Evolutionary conservation across 2,329 filamentous ascomycete genomes (phyloP).

Genomic region (Penicillium janthinellum): DNA sequence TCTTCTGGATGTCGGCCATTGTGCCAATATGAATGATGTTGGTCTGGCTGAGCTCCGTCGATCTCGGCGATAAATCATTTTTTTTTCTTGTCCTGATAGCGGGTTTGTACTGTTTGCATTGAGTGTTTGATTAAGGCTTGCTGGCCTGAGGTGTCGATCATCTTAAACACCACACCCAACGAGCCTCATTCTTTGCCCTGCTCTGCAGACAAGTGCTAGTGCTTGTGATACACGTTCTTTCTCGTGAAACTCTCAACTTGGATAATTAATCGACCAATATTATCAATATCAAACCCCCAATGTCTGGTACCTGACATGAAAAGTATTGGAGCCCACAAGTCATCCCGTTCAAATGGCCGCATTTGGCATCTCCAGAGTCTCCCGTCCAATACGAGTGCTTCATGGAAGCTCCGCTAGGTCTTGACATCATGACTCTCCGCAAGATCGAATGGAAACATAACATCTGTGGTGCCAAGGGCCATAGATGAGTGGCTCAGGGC

Average conservation of each 20-base stretch:
- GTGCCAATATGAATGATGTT: conserved; percentile 13
- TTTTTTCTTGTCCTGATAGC: conserved; percentile 25
- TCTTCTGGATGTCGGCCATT: conserved; percentile 50
- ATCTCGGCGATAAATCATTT: conserved; percentile 30
- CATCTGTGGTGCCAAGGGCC: conserved; percentile 1
- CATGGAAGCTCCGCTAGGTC: conserved; percentile 1
- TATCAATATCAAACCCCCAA: background rate
- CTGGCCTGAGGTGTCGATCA: conserved; percentile 9
- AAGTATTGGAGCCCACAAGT: background rate
- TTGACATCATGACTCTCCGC: conserved; percentile 25
- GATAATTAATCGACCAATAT: background rate
- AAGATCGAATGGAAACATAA: conserved; percentile 7
- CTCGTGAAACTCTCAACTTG: too few species aligned
- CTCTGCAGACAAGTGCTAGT: too few species aligned
- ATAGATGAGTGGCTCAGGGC: background rate
- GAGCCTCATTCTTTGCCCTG: background rate
- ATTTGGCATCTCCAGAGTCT: conserved; percentile 7
- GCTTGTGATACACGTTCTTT: background rate
- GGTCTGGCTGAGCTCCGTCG: conserved; percentile 7
- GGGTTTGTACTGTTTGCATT: conserved; percentile 27
- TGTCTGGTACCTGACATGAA: background rate
- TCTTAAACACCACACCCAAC: background rate
- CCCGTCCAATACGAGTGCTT: background rate
- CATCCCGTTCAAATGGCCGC: background rate
- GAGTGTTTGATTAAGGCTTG: background rate